phyloP scores from a whole-genome alignment of 2,329 filamentous ascomycete genomes.

The Alternaria atra region DNA sequence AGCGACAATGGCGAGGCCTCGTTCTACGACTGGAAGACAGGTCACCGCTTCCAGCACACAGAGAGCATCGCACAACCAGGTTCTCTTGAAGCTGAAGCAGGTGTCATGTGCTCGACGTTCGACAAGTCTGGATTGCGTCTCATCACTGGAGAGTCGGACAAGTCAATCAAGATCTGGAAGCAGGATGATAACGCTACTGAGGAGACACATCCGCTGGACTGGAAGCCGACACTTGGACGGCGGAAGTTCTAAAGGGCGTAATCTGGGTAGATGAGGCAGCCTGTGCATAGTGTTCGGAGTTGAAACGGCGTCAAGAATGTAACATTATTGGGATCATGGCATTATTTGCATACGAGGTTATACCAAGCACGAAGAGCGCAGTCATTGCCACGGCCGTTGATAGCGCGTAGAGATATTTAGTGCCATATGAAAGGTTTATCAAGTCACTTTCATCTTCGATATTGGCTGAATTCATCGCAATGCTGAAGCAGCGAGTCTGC shows the following conservation, averaged over 20 bases:
- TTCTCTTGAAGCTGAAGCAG: slow-evolving; percentile 90
- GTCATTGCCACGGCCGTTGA: neutral
- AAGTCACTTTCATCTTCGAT: neutral
- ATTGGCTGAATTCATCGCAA: neutral
- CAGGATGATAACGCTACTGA: slow-evolving; percentile 89
- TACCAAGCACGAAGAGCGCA: slow-evolving; percentile 1
- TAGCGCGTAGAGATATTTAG: neutral
- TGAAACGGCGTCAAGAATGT: slow-evolving; percentile 16
- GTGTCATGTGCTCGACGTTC: slow-evolving; percentile 93
- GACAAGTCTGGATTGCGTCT: slow-evolving; percentile 87
- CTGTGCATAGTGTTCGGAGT: slow-evolving; percentile 9
- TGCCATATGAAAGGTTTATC: neutral
- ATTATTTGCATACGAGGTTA: slow-evolving; percentile 3
- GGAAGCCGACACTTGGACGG: slow-evolving; percentile 82
- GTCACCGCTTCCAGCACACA: slow-evolving; percentile 86
- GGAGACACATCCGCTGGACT: slow-evolving; percentile 89
- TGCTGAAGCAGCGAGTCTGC: neutral
- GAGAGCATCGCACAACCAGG: slow-evolving; percentile 95
- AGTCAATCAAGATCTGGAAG: slow-evolving; percentile 94
- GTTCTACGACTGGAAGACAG: slow-evolving; percentile 99
- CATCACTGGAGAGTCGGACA: slow-evolving; percentile 95
- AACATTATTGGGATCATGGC: slow-evolving; percentile 7
- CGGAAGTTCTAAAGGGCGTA: slow-evolving; percentile 66
- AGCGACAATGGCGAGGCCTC: slow-evolving; percentile 95
- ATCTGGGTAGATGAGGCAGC: neutral